Percentiles rank a stretch among this genome's conserved stretches.
Evolutionary conservation across 2,329 filamentous ascomycete genomes (phyloP).

Genomic region (Stachybotrys chartarum): DNA sequence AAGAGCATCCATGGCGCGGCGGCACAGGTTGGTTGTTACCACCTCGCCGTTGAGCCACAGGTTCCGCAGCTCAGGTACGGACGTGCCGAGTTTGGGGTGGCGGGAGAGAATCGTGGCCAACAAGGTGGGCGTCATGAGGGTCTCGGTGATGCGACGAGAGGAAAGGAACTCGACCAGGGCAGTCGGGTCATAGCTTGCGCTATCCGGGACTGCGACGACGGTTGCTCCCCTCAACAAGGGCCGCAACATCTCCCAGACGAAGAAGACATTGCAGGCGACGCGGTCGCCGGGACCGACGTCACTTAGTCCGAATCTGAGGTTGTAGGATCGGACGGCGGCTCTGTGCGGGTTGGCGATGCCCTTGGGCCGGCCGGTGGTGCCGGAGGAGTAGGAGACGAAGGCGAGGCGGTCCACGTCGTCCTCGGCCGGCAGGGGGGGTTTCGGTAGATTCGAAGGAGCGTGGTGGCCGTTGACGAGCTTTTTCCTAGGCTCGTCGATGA

Average conservation of each 20-base stretch:
- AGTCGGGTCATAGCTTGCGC: constrained; percentile 69
- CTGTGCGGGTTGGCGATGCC: constrained; percentile 74
- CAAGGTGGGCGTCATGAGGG: constrained; percentile 76
- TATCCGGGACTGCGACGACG: constrained; percentile 67
- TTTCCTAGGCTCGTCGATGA: constrained; percentile 46
- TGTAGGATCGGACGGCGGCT: constrained; percentile 67
- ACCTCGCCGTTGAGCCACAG: constrained; percentile 81
- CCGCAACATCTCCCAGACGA: constrained; percentile 77
- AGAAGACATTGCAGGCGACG: constrained; percentile 84
- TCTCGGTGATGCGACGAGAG: constrained; percentile 64
- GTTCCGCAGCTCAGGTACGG: constrained; percentile 59
- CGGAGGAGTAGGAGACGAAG: constrained; percentile 77
- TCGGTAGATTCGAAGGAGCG: constrained; percentile 26
- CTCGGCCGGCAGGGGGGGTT: constrained; percentile 48
- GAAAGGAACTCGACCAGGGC: constrained; percentile 65
- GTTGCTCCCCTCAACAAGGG: constrained; percentile 71
- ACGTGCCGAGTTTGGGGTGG: constrained; percentile 56
- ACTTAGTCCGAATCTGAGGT: constrained; percentile 62
- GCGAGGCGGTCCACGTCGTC: constrained; percentile 67
- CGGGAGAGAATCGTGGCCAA: constrained; percentile 66
- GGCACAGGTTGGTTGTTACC: constrained; percentile 69
- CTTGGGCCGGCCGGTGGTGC: constrained; percentile 73
- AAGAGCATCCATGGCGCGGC: constrained; percentile 58
- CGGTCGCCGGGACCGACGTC: constrained; percentile 66
- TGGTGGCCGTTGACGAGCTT: constrained; percentile 14